Conservation (phyloP, 192 early-diverging fungal species). For the Entomortierella chlamydospora region DNA sequence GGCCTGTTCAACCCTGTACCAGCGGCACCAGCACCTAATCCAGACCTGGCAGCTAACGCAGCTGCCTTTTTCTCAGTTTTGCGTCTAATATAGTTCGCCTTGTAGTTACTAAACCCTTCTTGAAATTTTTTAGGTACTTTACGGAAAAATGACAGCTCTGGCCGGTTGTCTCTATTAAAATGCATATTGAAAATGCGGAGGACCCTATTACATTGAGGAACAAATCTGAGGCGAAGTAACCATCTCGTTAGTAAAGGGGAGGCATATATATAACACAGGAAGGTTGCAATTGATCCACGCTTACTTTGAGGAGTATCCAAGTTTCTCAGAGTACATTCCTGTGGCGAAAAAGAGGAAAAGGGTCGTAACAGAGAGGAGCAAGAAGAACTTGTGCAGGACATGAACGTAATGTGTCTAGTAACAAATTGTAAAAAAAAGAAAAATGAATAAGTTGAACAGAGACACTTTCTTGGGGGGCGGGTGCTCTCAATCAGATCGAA, state of each 20-base stretch:
- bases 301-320: constrained; percentile 68
- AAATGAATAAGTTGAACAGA: background rate
- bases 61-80: constrained; percentile 56
- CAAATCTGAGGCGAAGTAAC: constrained; percentile 52
- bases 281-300: background rate
- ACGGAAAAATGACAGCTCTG: constrained; percentile 60
- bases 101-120: constrained; percentile 64
- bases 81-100: constrained; percentile 60
- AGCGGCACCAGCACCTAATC: constrained; percentile 1
- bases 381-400: constrained; percentile 53
- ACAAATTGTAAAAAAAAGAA: background rate
- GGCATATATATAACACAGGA: background rate
- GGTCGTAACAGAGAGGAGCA: constrained; percentile 48
- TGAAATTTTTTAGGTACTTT: constrained; percentile 67
- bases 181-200: constrained; percentile 67
- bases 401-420: constrained; percentile 40
- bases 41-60: constrained; percentile 13
- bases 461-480: background rate
- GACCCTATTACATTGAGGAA: constrained; percentile 68
- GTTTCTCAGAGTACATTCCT: constrained; percentile 69
- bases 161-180: constrained; percentile 60
- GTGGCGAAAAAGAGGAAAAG: constrained; percentile 65
- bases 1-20: background rate
- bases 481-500: constrained; percentile 1
- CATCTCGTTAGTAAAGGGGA: background rate